Percentiles rank a stretch among this genome's conserved stretches.
These are phyloP conservation scores for Metschnikowia anglica DNA, from an alignment of 805 yeast species.

Conservation along the genomic window DNA sequence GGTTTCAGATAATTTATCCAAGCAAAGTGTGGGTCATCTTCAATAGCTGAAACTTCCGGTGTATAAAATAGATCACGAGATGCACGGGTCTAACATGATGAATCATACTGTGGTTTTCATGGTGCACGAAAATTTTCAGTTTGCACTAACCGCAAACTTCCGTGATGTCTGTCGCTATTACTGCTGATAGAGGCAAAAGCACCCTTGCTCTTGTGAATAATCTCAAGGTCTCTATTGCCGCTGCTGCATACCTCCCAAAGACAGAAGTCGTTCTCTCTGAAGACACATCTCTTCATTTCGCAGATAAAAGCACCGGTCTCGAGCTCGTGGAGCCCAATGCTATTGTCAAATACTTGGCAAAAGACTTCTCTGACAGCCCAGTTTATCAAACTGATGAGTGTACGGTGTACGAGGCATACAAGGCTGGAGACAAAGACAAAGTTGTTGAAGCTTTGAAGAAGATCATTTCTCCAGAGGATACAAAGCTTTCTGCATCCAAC, in stretches of 20 bases:
- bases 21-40: too few species aligned
- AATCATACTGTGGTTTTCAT: too few species aligned
- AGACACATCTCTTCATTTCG: conserved; percentile 28
- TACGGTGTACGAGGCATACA: conserved; percentile 40
- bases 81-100: conserved; percentile 18
- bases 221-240: conserved; percentile 27
- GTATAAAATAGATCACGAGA: too few species aligned
- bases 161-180: conserved; percentile 16
- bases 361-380: conserved; percentile 42
- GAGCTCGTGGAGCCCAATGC: conserved; percentile 66
- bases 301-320: conserved; percentile 39
- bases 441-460: conserved; percentile 15
- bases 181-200: conserved; percentile 21
- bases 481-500: conserved; percentile 47
- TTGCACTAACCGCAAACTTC: not conserved
- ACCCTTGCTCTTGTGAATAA: conserved; percentile 25
- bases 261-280: conserved; percentile 24
- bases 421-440: conserved; percentile 31
- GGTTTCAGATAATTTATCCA: too few species aligned
- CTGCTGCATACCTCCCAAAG: conserved; percentile 18
- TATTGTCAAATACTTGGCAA: conserved; percentile 60
- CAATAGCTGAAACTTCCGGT: too few species aligned
- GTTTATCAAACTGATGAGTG: conserved; percentile 46
- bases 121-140: not conserved
- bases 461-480: conserved; percentile 18